Base-by-base conservation (phyloP, 495 filamentous ascomycete species). In the Ramalina peruviana region DNA sequence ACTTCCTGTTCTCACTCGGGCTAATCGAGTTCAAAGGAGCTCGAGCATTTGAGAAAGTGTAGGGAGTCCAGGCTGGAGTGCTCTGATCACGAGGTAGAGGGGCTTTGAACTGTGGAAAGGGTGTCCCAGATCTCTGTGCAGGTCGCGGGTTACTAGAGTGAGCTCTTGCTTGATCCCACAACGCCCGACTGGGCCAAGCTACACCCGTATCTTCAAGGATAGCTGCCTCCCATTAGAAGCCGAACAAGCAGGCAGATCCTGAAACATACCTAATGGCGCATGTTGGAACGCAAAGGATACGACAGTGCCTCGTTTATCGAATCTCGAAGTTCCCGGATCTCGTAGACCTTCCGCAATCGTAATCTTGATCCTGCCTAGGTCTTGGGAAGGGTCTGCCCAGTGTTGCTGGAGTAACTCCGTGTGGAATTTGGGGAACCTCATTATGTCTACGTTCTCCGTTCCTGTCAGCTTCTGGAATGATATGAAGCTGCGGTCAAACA, bases 261-360 rank as follows among this genome's bases (percentile, higher is more conserved):
- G 40, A 6, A 23, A 62, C 72, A 62, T 66, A 90, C 87, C 72
- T 23, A 85, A 64, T 6, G 88, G 88, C 42, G 84, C 86, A 73
- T 90, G 86, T 59, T 92, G 86, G 56, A 93, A 94, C 6, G 86
- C 81, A 61, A 94, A 88, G 5, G 73, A 74, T 42, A 89, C 76
- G 20, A 87, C 60, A 61, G 88, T 84, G 57, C 80, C 84, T 55
- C 85, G 72, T 39, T 80, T 67, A 55, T 87, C 80, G 50, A 88
- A 83, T 1, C 78, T 77, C 1, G 66, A 62, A 11, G 63, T 66
- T n/a, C 57, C 62, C 33, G 67, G 62, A 46, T 67, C 57, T 49
- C 65, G 52, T 54, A 86, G 82, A 0, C 85, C 86, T 53, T 92
- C 86, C 20, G 82, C 74, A 48, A 94, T 77, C 30, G 89, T 60